Percentiles rank a stretch among this genome's conserved stretches.
Evolutionary conservation across 148 eudicot genomes (phyloP).

Genomic region (Spergularia bocconei): DNA sequence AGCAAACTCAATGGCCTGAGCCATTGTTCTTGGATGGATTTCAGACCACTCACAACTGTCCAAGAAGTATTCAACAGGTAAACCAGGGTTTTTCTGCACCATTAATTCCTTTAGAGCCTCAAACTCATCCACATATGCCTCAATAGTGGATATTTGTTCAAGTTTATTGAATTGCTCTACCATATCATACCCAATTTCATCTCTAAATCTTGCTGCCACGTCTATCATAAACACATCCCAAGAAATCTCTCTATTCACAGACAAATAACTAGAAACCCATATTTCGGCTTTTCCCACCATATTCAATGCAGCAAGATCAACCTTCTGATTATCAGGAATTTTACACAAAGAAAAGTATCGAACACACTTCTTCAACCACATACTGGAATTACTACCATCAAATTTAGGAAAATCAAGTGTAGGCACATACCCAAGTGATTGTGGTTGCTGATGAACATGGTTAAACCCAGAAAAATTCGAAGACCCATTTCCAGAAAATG

Average conservation of each 20-base stretch:
- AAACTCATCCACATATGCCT: neutral
- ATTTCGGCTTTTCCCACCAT: no score
- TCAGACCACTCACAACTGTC: neutral
- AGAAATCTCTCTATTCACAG: neutral
- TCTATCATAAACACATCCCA: neutral
- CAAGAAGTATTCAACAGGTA: neutral
- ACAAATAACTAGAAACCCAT: no score
- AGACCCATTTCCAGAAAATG: no score
- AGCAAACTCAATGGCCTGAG: neutral
- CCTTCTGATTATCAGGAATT: no score
- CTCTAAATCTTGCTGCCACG: neutral
- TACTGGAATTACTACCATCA: neutral
- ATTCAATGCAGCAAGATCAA: no score
- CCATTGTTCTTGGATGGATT: neutral
- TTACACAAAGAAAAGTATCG: no score
- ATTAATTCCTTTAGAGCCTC: neutral
- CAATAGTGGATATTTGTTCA: neutral
- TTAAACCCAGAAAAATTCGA: no score
- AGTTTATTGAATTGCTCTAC: conserved; percentile 3
- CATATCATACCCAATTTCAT: neutral
- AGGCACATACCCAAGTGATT: neutral
- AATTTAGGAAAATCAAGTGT: neutral
- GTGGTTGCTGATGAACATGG: no score
- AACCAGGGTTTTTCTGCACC: neutral
- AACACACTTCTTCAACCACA: no score